Evolutionary conservation across 176 grass and related monocot species (phyloP).

Genomic region (Tuctoria greenei): DNA sequence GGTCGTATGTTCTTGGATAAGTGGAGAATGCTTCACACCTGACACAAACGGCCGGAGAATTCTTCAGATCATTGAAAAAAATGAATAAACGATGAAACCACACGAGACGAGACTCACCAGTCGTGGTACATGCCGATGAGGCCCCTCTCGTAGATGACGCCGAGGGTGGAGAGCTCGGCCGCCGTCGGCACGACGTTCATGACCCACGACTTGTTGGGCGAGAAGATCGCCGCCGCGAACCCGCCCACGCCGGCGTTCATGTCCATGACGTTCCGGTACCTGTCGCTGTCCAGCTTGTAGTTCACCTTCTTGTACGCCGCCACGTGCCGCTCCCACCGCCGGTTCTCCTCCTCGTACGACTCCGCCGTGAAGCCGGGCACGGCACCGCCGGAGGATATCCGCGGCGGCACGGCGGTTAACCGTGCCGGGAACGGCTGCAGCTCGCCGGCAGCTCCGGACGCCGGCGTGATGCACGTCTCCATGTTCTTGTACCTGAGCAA

Average conservation of each 20-base stretch:
- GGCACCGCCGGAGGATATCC: conserved; percentile 38
- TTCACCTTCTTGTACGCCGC: conserved; percentile 68
- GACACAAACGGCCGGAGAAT: background rate
- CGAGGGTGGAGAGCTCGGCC: conserved; percentile 66
- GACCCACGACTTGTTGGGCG: conserved; percentile 74
- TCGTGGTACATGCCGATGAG: conserved; percentile 93
- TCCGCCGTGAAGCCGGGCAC: conserved; percentile 51
- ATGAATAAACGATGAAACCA: too few species aligned
- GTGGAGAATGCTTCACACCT: conserved; percentile 98
- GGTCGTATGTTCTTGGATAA: conserved; percentile 93
- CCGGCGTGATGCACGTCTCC: conserved; percentile 54
- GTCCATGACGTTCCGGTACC: conserved; percentile 91
- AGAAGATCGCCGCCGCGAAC: conserved; percentile 74
- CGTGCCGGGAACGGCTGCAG: conserved; percentile 67
- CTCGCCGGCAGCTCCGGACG: conserved; percentile 1
- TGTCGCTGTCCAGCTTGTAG: conserved; percentile 44
- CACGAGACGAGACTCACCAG: conserved; percentile 66
- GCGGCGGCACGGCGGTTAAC: conserved; percentile 55
- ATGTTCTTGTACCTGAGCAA: conserved; percentile 84
- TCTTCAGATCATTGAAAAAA: too few species aligned
- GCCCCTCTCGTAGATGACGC: conserved; percentile 72
- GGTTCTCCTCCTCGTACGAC: conserved; percentile 58
- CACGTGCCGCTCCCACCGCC: conserved; percentile 72
- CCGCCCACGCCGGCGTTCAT: conserved; percentile 94
- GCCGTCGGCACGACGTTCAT: conserved; percentile 84